Evolutionary conservation across 2,329 filamentous ascomycete species (phyloP).

Genomic region (Diplocarpon mali): DNA sequence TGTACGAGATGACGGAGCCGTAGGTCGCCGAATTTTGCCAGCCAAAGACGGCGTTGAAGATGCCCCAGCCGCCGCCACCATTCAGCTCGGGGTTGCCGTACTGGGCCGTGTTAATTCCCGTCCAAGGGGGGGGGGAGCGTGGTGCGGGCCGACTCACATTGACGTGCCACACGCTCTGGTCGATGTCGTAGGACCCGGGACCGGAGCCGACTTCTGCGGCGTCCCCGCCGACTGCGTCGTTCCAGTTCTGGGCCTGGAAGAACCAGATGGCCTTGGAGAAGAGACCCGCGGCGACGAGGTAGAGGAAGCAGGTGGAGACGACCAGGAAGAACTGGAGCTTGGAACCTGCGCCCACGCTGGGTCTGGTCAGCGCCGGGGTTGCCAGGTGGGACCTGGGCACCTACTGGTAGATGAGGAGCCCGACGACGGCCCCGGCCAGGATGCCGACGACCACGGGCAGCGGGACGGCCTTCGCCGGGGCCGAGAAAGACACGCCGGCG

Average conservation of each 20-base stretch:
- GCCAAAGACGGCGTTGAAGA: constrained; percentile 77
- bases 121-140: neutral
- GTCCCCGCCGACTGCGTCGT: constrained; percentile 36
- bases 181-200: constrained; percentile 69
- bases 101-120: constrained; percentile 30
- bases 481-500: constrained; percentile 67
- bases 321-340: constrained; percentile 71
- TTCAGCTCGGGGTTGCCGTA: constrained; percentile 68
- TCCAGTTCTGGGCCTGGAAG: constrained; percentile 60
- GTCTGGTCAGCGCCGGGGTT: constrained; percentile 6
- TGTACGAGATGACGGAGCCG: constrained; percentile 78
- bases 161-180: constrained; percentile 70
- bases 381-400: constrained; percentile 20
- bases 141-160: constrained; percentile 42
- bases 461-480: constrained; percentile 67
- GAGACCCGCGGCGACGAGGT: constrained; percentile 72
- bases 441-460: constrained; percentile 66
- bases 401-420: constrained; percentile 70
- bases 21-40: constrained; percentile 87
- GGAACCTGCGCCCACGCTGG: constrained; percentile 49
- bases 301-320: constrained; percentile 69
- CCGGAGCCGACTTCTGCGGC: constrained; percentile 52
- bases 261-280: constrained; percentile 70
- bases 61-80: constrained; percentile 70
- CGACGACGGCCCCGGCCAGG: constrained; percentile 52